phyloP scores from a whole-genome alignment of 768 basidiomycete genomes.

The Pholiota molesta region DNA sequence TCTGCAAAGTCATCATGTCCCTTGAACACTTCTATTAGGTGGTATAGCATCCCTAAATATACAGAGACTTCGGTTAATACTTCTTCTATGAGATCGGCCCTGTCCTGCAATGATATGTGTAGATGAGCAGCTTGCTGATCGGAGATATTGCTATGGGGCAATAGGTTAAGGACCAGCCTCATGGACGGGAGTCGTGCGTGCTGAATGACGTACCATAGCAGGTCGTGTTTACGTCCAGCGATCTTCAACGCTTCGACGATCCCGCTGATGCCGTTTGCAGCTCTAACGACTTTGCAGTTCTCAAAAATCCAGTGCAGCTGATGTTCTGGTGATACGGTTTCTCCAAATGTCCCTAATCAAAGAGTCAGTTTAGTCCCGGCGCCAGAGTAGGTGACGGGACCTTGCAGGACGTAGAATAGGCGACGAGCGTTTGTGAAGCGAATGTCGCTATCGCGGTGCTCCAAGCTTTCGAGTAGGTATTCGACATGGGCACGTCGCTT shows the following conservation, averaged over 20 bases:
- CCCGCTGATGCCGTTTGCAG: conserved; percentile 78
- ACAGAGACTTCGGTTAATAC: conserved; percentile 90
- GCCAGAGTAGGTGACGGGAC: conserved; percentile 38
- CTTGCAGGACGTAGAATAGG: conserved; percentile 92
- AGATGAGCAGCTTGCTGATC: conserved; percentile 76
- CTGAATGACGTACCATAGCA: conserved; percentile 60
- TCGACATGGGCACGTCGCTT: conserved; percentile 77
- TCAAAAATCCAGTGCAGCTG: conserved; percentile 96
- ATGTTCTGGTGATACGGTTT: conserved; percentile 90
- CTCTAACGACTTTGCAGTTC: conserved; percentile 85
- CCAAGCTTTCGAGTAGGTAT: conserved; percentile 81
- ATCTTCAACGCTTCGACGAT: conserved; percentile 91
- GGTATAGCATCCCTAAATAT: conserved; percentile 95
- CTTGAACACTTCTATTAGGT: conserved; percentile 91
- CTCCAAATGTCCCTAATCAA: conserved; percentile 81
- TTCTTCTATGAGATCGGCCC: conserved; percentile 83
- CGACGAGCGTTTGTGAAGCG: conserved; percentile 87
- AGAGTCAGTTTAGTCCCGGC: background rate
- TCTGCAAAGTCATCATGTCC: conserved; percentile 94
- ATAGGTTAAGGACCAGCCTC: background rate
- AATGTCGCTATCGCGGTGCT: conserved; percentile 82
- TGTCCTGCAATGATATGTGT: conserved; percentile 70
- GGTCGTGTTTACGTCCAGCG: conserved; percentile 84
- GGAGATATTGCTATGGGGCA: conserved; percentile 61
- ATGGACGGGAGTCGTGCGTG: background rate